Base-by-base conservation (phyloP, 257 asterid species). In the Plantago ovata region DNA sequence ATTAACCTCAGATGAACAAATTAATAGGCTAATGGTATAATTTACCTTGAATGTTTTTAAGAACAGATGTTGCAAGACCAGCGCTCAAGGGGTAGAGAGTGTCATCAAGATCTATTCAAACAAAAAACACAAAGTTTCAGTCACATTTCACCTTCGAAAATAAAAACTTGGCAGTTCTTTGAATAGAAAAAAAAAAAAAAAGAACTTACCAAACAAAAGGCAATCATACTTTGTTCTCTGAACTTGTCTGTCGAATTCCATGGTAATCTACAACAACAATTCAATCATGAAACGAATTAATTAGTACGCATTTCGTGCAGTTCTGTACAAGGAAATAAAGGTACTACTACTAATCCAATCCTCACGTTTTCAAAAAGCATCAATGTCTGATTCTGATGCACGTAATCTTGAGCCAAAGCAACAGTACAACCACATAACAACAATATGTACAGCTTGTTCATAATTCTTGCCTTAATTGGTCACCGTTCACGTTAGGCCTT, bases 81-180 rank as follows among this genome's bases (percentile, higher is more conserved):
- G 80, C 13, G 48, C 92, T 84, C n/a, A 89, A 76, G 54, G 97
- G 95, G 78, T 93, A 93, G 60, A 93, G 88, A 59, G 97, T 89
- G 24, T 93, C 99, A 77, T 93, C 97, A 39, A 93, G 86, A 81
- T 93, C 99, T 87, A 74, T 19, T 22, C 38, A 22, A 40, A 62
- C 64, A 56, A 28, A 22, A 9, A 47, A n/a, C 15, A 47, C 13
- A 16, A 46, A 24, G n/a, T 45, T 20, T 41, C 7, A 16, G 38
- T 69, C 32, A 69, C 8, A 28, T 58, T 42, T 36, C 45, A 51
- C 56, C 64, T 20, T 50, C 42, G 59, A 66, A 45, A 48, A 53
- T 3, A n/a, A 43, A 13, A 43, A 13, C 49, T 13, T 36, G 62
- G n/a, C 55, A 36, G 61, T 28, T 39, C 13, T 44, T 14, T 14